A percentile compares a stretch with the other conserved stretches of the same genome.
phyloP scores from a whole-genome alignment of 441 rosid genomes.

The Daphne laureola region DNA sequence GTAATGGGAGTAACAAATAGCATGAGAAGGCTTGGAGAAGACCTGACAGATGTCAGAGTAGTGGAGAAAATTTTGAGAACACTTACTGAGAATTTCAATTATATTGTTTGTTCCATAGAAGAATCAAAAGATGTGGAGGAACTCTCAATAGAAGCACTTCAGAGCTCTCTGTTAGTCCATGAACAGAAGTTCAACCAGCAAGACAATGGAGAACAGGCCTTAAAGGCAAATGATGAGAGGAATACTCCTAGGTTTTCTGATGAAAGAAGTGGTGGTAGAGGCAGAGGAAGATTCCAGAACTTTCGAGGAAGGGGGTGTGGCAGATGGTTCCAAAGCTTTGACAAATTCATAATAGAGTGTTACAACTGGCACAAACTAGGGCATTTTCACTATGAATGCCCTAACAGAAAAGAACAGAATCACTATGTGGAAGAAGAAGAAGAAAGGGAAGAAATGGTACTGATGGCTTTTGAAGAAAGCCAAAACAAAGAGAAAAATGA shows the following conservation, averaged over 20 bases:
- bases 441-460: neutral
- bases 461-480: neutral
- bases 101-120: no score
- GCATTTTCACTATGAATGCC: neutral
- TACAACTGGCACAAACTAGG: neutral
- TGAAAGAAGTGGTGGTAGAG: neutral
- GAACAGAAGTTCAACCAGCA: neutral
- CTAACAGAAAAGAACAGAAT: no score
- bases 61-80: no score
- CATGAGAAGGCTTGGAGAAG: no score
- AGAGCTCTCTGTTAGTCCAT: no score
- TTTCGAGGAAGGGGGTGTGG: neutral
- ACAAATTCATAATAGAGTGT: neutral
- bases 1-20: no score
- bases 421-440: neutral
- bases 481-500: neutral
- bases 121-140: no score
- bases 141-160: no score
- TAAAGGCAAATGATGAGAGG: neutral
- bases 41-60: no score
- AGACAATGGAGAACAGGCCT: neutral
- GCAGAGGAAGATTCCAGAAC: neutral
- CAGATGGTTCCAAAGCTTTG: neutral
- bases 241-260: no score
- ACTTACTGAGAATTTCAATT: no score